Evolutionary conservation across 169 alveolate species (phyloP).

Genomic region (Plasmodium relictum): DNA sequence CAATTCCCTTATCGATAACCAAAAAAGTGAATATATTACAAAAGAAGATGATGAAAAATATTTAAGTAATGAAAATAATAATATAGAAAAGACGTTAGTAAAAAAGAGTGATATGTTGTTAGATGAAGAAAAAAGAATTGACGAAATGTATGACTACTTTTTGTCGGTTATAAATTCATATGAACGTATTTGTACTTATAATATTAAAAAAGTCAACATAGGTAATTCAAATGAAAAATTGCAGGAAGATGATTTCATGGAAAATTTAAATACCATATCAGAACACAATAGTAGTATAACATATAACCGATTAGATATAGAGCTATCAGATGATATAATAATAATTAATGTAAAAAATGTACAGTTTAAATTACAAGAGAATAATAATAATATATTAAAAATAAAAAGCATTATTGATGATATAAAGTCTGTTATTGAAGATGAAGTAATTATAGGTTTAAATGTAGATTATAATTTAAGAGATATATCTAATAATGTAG

Average conservation of each 20-base stretch:
- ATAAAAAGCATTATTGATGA: conserved; percentile 32
- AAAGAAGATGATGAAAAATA: not conserved
- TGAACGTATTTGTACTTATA: conserved; percentile 56
- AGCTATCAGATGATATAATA: not conserved
- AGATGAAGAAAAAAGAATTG: conserved; percentile 40
- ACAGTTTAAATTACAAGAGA: not conserved
- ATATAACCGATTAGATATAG: conserved; percentile 1
- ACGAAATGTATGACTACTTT: conserved; percentile 33
- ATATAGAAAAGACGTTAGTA: not conserved
- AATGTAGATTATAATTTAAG: conserved; percentile 9
- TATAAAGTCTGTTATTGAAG: conserved; percentile 11
- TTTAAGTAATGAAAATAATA: not conserved
- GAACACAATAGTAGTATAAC: not conserved
- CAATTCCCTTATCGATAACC: not conserved
- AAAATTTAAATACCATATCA: not conserved
- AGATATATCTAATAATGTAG: conserved; percentile 10
- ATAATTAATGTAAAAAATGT: conserved; percentile 15
- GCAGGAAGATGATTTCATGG: conserved; percentile 30
- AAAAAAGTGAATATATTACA: not conserved
- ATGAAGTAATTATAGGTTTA: conserved; percentile 18
- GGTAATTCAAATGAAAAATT: conserved; percentile 31
- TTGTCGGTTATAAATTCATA: conserved; percentile 28
- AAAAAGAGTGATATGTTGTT: conserved; percentile 19
- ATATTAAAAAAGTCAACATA: conserved; percentile 26
- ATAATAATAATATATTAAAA: conserved; percentile 28